Evolutionary conservation across 2,329 filamentous ascomycete species (phyloP).

Genomic region (Stagonosporopsis vannaccii): DNA sequence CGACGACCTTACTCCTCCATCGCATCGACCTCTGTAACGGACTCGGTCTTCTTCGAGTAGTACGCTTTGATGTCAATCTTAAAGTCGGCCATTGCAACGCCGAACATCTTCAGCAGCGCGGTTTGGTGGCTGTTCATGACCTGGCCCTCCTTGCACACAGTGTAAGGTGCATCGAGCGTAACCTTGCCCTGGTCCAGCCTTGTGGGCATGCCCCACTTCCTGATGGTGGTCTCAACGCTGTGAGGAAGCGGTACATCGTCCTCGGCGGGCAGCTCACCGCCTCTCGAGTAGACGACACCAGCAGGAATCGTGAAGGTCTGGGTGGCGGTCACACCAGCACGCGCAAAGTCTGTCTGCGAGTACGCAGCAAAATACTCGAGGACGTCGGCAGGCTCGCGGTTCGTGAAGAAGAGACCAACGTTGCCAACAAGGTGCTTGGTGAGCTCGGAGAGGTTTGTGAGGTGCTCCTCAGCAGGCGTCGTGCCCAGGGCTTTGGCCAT

Average conservation of each 20-base stretch:
- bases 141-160: slow-evolving; percentile 85
- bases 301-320: slow-evolving; percentile 81
- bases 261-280: slow-evolving; percentile 78
- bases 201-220: slow-evolving; percentile 88
- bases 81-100: slow-evolving; percentile 90
- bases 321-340: slow-evolving; percentile 78
- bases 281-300: slow-evolving; percentile 80
- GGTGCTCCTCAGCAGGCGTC: slow-evolving; percentile 78
- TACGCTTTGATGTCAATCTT: slow-evolving; percentile 79
- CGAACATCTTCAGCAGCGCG: slow-evolving; percentile 90
- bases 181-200: slow-evolving; percentile 89
- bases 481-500: slow-evolving; percentile 94
- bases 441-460: slow-evolving; percentile 77
- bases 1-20: slow-evolving; percentile 51
- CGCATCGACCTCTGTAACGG: slow-evolving; percentile 60
- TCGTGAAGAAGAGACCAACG: slow-evolving; percentile 90
- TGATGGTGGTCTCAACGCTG: slow-evolving; percentile 87
- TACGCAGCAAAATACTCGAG: slow-evolving; percentile 75
- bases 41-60: slow-evolving; percentile 42
- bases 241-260: slow-evolving; percentile 88
- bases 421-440: slow-evolving; percentile 76
- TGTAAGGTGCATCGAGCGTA: slow-evolving; percentile 74
- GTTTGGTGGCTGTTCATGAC: slow-evolving; percentile 90
- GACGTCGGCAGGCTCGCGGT: slow-evolving; percentile 73
- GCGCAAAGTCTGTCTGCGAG: slow-evolving; percentile 84